Base-by-base conservation (phyloP, 2,329 filamentous ascomycete species). In the Ophidiomyces ophidiicola region DNA sequence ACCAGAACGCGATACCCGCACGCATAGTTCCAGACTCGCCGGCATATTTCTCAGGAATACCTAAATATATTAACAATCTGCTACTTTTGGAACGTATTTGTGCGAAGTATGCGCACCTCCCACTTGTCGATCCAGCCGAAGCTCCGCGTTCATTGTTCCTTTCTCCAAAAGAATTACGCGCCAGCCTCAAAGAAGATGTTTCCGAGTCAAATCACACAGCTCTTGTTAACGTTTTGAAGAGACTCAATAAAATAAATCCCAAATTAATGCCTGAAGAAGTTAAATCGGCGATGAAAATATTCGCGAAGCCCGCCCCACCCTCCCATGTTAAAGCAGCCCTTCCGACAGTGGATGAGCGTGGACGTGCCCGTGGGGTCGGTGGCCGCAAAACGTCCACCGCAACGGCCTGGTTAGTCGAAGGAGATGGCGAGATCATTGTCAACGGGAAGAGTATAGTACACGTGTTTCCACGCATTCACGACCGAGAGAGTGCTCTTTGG, bases 401-500 rank as follows among this genome's bases (percentile, higher is more conserved):
- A 1, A 78, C 79, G 41, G 90, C 84, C 6, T 92, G 78, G 66
- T 67, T 98, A 15, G 85, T 98, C 3, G 88, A 96, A 64, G 90
- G 90, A 4, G 85, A 82, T 7, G 92, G 90, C 10, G 82, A 96
- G 63, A 76, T 92, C 10, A 60, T 92, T 50, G 70, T 98, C 59
- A 98, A 98, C 58, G 87, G 87, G 46, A 88, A 86, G 66, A 76
- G 74, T n/a, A 66, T 98, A 41, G 74, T 72, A 36, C 74, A 90
- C 36, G 78, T 76, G 15, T 98, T 98, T 59, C 82, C 79, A 23
- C 78, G 90, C 24, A 63, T 94, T 36, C 88, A 98, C 58, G 88
- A 98, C 61, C 78, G 90, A 30, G 90, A 96, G 67, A 94, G 85
- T 56, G 88, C 84, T 2, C 67, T 94, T 3, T 98, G 88, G 88